Evolutionary conservation across 2,329 filamentous ascomycete genomes (phyloP).

Genomic region (Apiospora hydei): DNA sequence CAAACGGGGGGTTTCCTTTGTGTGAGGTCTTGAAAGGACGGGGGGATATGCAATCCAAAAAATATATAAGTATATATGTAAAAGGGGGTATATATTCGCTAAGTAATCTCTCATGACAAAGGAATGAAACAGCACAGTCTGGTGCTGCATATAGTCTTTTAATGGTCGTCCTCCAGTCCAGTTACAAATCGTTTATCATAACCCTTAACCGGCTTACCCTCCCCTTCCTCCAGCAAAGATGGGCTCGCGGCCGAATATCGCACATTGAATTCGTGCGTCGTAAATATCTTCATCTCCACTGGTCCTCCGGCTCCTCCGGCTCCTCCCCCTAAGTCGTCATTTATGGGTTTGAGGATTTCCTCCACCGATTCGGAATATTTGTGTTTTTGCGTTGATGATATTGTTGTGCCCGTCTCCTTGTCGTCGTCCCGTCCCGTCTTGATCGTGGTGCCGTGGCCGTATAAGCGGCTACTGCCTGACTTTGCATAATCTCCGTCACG

Average conservation of each 20-base stretch:
- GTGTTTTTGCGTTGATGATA: not conserved
- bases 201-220: not conserved
- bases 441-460: conserved; percentile 23
- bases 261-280: conserved; percentile 19
- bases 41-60: no score
- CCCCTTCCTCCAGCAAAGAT: not conserved
- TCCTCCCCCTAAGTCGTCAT: not conserved
- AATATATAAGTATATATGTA: not conserved
- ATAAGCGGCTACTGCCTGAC: not conserved
- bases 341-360: conserved; percentile 19
- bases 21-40: not conserved
- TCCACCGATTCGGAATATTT: conserved; percentile 26
- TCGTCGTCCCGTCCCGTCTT: conserved; percentile 6
- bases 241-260: conserved; percentile 21
- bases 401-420: not conserved
- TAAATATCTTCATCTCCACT: conserved; percentile 22
- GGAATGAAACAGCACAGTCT: not conserved
- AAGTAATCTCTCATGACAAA: conserved; percentile 7
- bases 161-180: not conserved
- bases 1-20: not conserved
- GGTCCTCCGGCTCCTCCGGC: not conserved
- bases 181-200: conserved; percentile 16
- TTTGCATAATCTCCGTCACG: not conserved
- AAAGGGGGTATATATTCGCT: conserved; percentile 13
- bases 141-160: not conserved